These are phyloP conservation scores for Backusella australiensis DNA, from an alignment of 192 early-diverging fungal species.

Conservation along the genomic window DNA sequence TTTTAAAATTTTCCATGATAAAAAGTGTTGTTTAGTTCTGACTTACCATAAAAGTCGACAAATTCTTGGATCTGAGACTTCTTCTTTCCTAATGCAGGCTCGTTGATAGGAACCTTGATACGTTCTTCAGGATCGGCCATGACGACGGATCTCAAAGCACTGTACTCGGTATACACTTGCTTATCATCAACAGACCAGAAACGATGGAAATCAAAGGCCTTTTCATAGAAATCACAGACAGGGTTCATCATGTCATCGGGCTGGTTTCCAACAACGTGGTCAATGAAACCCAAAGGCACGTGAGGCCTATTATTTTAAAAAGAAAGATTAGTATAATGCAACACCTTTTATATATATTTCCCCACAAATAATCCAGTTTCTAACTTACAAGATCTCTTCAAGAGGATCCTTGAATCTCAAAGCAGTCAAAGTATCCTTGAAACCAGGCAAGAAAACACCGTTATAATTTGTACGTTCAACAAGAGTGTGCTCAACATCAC, in stretches of 20 bases:
- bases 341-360: background rate
- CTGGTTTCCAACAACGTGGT: constrained; percentile 97
- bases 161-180: constrained; percentile 95
- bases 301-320: constrained; percentile 22
- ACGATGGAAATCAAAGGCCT: constrained; percentile 91
- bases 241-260: constrained; percentile 87
- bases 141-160: constrained; percentile 90
- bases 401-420: constrained; percentile 52
- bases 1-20: too few relatives aligned
- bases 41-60: constrained; percentile 75
- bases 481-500: constrained; percentile 96
- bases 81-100: constrained; percentile 90
- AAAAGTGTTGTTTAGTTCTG: too few relatives aligned
- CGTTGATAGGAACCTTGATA: constrained; percentile 98
- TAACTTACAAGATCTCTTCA: constrained; percentile 49
- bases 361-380: background rate
- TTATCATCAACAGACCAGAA: constrained; percentile 99
- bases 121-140: constrained; percentile 90
- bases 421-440: constrained; percentile 29
- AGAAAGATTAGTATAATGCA: background rate
- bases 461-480: constrained; percentile 81
- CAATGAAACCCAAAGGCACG: constrained; percentile 73
- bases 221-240: constrained; percentile 87
- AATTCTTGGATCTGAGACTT: constrained; percentile 97
- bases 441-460: constrained; percentile 88